phyloP scores from a whole-genome alignment of 257 asterid species.

The Eucommia ulmoides region DNA sequence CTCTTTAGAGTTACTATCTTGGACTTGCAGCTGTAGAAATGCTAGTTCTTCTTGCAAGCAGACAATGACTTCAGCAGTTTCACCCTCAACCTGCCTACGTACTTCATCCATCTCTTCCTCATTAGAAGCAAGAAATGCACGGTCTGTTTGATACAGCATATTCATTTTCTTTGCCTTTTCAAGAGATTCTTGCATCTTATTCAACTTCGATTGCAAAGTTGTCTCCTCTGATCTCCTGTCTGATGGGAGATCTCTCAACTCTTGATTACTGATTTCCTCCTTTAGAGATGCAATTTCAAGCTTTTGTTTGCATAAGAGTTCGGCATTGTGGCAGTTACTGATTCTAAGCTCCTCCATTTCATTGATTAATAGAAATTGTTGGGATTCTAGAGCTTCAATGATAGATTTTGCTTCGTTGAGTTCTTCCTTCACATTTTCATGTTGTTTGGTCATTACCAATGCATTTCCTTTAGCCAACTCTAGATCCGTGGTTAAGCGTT shows the following conservation, averaged over 20 bases:
- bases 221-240: conserved; percentile 26
- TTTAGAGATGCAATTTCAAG: conserved; percentile 46
- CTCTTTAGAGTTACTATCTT: conserved; percentile 51
- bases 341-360: conserved; percentile 67
- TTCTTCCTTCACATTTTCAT: conserved; percentile 42
- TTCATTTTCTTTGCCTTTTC: conserved; percentile 78
- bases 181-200: conserved; percentile 75
- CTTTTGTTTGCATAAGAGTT: conserved; percentile 39
- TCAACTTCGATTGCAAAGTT: conserved; percentile 58
- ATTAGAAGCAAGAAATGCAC: conserved; percentile 41
- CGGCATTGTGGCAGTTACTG: conserved; percentile 29
- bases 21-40: conserved; percentile 69
- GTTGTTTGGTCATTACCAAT: conserved; percentile 31
- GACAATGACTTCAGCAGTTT: conserved; percentile 95
- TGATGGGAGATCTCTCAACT: conserved; percentile 29
- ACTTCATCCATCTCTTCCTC: conserved; percentile 74
- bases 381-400: conserved; percentile 88
- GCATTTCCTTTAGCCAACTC: conserved; percentile 43
- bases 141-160: conserved; percentile 46
- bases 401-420: conserved; percentile 45
- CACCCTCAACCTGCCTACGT: conserved; percentile 88
- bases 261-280: conserved; percentile 26
- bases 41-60: conserved; percentile 92
- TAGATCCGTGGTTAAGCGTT: conserved; percentile 39
- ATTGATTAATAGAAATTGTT: conserved; percentile 47